phyloP scores from a whole-genome alignment of 805 yeast species.

The Lachancea kluyveri region DNA sequence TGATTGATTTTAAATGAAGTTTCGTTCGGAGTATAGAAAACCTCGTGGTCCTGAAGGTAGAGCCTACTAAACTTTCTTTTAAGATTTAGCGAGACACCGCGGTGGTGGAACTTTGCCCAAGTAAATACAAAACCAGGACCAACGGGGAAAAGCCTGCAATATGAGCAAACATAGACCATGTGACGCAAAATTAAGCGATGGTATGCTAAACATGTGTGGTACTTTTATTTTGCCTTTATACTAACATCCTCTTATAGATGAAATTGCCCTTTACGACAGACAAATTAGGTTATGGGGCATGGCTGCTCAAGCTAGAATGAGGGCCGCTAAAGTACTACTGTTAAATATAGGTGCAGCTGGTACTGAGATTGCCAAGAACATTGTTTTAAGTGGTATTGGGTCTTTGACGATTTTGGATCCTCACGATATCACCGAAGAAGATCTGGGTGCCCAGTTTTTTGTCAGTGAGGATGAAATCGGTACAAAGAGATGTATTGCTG shows the following conservation, averaged over 20 bases:
- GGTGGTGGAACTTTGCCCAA: too few species aligned
- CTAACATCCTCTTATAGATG: conserved; percentile 40
- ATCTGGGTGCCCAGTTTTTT: conserved; percentile 72
- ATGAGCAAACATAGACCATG: too few species aligned
- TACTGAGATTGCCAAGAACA: conserved; percentile 74
- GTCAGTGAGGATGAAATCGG: conserved; percentile 54
- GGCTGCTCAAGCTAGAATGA: conserved; percentile 75
- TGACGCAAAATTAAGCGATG: conserved; percentile 6
- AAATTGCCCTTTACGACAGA: conserved; percentile 86
- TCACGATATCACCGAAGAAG: conserved; percentile 48
- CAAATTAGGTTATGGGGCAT: conserved; percentile 96
- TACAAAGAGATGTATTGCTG: conserved; percentile 45
- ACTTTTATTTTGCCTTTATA: not conserved
- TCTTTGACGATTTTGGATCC: conserved; percentile 63
- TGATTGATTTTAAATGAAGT: too few species aligned
- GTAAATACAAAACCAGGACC: not conserved
- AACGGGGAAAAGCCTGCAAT: not conserved
- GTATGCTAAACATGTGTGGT: conserved; percentile 3
- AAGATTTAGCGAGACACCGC: too few species aligned
- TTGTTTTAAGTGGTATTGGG: conserved; percentile 86
- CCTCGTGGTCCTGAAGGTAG: too few species aligned
- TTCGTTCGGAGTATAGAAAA: too few species aligned
- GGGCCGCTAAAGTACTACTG: conserved; percentile 64
- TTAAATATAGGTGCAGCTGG: conserved; percentile 74
- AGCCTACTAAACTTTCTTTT: too few species aligned